Evolutionary conservation across 345 rosid genomes (phyloP).

Genomic region (Eucalyptus microcorys): DNA sequence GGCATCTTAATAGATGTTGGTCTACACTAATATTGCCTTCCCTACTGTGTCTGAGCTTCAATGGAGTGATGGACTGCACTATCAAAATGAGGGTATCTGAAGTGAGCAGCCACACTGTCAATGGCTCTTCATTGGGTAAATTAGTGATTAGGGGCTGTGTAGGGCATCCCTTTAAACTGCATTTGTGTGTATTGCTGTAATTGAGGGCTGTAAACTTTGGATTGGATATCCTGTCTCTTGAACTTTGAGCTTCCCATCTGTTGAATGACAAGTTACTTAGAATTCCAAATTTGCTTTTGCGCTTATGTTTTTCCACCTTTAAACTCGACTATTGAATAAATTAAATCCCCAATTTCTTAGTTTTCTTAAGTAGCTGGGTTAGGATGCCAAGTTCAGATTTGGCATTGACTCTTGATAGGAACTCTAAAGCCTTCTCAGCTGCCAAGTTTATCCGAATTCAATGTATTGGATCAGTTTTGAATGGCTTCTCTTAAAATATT

Average conservation of each 20-base stretch:
- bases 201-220: background rate
- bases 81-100: background rate
- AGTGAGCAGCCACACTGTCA: background rate
- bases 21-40: background rate
- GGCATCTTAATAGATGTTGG: background rate
- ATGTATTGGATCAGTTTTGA: background rate
- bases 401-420: background rate
- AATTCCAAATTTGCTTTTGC: background rate
- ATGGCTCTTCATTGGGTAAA: background rate
- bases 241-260: background rate
- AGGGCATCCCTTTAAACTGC: background rate
- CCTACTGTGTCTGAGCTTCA: background rate
- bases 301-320: background rate
- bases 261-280: background rate
- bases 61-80: background rate
- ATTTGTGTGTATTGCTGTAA: background rate
- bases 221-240: background rate
- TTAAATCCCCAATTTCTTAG: background rate
- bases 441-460: background rate
- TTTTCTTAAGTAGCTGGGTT: background rate
- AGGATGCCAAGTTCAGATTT: background rate
- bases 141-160: background rate
- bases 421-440: background rate
- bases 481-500: background rate
- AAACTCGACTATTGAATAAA: background rate